Evolutionary conservation across 2,329 filamentous ascomycete species (phyloP), one percentile per base, ranked within the genome.

Genomic region (Juglanconis juglandina): DNA sequence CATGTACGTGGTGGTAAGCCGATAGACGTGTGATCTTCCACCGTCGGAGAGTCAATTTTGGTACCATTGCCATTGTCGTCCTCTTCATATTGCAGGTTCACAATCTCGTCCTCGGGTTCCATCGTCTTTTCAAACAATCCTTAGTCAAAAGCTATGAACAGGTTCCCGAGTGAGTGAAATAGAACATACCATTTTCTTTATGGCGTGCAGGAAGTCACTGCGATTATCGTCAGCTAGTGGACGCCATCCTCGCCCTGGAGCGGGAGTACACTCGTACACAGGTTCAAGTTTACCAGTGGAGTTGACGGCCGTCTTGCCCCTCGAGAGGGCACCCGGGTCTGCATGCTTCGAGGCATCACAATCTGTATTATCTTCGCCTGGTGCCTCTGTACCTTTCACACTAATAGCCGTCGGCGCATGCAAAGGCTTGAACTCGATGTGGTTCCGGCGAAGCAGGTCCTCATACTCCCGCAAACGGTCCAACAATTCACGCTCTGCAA

Each of bases 381-480:
- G 5, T 9, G 35, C 13, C 7, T 10, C 17, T 11, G 9, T 1
- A 14, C 11, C 51, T 9, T 41, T 37, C n/a, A 64, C 59, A 7
- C 30, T 52, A 47, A 62, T 65, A 30, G 58, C 61, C 53, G 63
- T 64, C 3, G 55, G 55, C 11, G 62, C 66, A 39, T 74, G 73
- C 0, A 79, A 66, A 0, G 76, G 71, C 33, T 87, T 79, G 64
- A 88, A 88, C 0, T 71, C 63, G 59, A 89, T 77, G 39, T 81
- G 76, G 60, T 87, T 77, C 62, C 81, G 70, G 11, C 75, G 76
- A 6, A 89, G 77, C 34, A 89, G 69, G 11, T 71, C 69, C 68
- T 89, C 86, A 63, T 87, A 88, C 0, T 75, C 70, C 11, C 77
- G 78, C 9, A 89, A 68, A 1, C 82, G 81, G 1, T 84, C 80